A percentile compares a stretch with the other conserved stretches of the same genome.
phyloP scores from a whole-genome alignment of 306 rosid genomes.

The Lablab purpureus region DNA sequence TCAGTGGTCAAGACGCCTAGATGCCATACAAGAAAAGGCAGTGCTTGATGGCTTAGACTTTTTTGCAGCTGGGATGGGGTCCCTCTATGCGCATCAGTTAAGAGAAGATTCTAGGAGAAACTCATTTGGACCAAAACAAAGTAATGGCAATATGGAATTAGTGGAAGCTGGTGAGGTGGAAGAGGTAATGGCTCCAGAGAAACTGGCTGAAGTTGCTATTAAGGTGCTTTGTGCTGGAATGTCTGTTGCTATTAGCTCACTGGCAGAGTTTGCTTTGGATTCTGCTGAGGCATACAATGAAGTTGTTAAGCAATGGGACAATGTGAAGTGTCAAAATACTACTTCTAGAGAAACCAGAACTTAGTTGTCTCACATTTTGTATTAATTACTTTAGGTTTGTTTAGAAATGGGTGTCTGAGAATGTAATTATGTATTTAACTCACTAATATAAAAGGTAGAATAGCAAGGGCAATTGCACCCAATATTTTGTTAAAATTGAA shows the following conservation, averaged over 20 bases:
- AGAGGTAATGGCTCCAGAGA: conserved; percentile 76
- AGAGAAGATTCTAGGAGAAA: conserved; percentile 60
- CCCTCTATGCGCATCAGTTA: conserved; percentile 65
- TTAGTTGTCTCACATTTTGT: conserved; percentile 39
- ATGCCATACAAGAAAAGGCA: conserved; percentile 59
- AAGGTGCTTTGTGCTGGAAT: conserved; percentile 83
- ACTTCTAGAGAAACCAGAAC: conserved; percentile 34
- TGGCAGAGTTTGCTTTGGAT: conserved; percentile 63
- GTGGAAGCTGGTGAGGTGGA: conserved; percentile 67
- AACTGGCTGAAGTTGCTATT: conserved; percentile 78
- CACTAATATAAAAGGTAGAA: conserved; percentile 48
- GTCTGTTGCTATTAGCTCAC: conserved; percentile 79
- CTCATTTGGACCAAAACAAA: conserved; percentile 51
- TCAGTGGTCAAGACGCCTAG: conserved; percentile 73
- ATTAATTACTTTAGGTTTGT: conserved; percentile 26
- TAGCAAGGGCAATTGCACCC: conserved; percentile 45
- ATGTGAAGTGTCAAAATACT: conserved; percentile 46
- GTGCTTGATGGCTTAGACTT: conserved; percentile 81
- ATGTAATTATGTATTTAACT: conserved; percentile 56
- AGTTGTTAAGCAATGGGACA: conserved; percentile 70
- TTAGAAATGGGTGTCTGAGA: conserved; percentile 22
- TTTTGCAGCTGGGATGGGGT: conserved; percentile 80
- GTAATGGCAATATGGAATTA: conserved; percentile 59
- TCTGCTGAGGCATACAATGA: conserved; percentile 72
- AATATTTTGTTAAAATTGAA: conserved; percentile 1